Evolutionary conservation across 805 yeast species (phyloP).

Genomic region (Diddensiella santjacobensis): DNA sequence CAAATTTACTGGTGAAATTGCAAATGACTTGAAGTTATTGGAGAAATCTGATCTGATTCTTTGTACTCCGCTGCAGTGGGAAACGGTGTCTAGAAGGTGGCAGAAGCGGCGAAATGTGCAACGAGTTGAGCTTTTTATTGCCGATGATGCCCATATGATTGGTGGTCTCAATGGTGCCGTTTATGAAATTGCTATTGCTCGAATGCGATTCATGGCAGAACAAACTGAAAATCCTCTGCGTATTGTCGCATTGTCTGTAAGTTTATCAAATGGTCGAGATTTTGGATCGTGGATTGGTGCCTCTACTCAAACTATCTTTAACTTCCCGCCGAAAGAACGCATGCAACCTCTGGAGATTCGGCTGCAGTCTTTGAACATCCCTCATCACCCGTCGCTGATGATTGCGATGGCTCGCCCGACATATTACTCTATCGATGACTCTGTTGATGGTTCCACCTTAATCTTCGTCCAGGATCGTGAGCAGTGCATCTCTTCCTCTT

Average conservation of each 20-base stretch:
- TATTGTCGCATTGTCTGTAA: conserved; percentile 63
- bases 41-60: conserved; percentile 63
- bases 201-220: conserved; percentile 65
- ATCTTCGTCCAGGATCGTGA: conserved; percentile 58
- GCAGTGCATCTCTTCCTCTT: conserved; percentile 51
- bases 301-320: conserved; percentile 53
- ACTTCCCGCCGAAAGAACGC: conserved; percentile 65
- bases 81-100: conserved; percentile 74
- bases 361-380: conserved; percentile 42
- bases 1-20: conserved; percentile 55
- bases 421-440: conserved; percentile 39
- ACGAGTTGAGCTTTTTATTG: conserved; percentile 60
- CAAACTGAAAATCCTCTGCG: conserved; percentile 59
- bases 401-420: conserved; percentile 48
- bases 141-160: conserved; percentile 68
- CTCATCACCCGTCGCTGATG: conserved; percentile 51
- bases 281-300: conserved; percentile 87
- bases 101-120: conserved; percentile 66
- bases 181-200: conserved; percentile 67
- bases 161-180: conserved; percentile 57
- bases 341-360: conserved; percentile 54
- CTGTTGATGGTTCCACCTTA: conserved; percentile 34
- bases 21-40: conserved; percentile 51
- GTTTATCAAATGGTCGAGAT: conserved; percentile 72
- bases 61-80: conserved; percentile 79